These are phyloP conservation scores for Melocanna baccifera DNA, from an alignment of 176 grass and related monocot species.

Conservation along the genomic window DNA sequence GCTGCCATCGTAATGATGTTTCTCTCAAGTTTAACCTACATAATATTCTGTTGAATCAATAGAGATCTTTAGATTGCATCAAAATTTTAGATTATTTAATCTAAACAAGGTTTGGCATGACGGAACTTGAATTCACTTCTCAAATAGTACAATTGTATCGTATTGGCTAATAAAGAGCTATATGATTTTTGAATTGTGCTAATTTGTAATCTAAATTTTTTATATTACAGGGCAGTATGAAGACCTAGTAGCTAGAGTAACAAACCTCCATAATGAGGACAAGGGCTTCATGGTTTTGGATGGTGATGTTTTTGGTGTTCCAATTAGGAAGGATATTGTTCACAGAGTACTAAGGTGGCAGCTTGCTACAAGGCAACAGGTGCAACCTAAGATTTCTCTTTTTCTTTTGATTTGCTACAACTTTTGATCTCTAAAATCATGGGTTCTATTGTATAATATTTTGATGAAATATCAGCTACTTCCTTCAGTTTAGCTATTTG, in stretches of 20 bases:
- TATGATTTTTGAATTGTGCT: not conserved
- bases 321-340: slow-evolving; percentile 90
- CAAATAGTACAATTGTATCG: not conserved
- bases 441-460: not conserved
- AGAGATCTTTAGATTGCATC: not conserved
- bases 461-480: not conserved
- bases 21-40: not conserved
- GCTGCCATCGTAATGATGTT: not conserved
- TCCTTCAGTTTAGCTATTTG: not conserved
- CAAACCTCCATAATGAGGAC: slow-evolving; percentile 79
- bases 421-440: not conserved
- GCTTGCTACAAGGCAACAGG: slow-evolving; percentile 88
- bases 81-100: not conserved
- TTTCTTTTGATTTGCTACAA: not conserved
- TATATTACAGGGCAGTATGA: slow-evolving; percentile 60
- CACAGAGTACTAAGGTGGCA: slow-evolving; percentile 79
- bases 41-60: not conserved
- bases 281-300: slow-evolving; percentile 90
- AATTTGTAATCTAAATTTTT: not conserved
- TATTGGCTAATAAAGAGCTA: not conserved
- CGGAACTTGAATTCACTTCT: not conserved
- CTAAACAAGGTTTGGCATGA: not conserved
- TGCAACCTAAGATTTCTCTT: slow-evolving; percentile 25
- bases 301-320: slow-evolving; percentile 90
- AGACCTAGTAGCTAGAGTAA: slow-evolving; percentile 73